These are phyloP conservation scores for Phytophthora idaei DNA, from an alignment of 352 stramenopile species.

Conservation along the genomic window DNA sequence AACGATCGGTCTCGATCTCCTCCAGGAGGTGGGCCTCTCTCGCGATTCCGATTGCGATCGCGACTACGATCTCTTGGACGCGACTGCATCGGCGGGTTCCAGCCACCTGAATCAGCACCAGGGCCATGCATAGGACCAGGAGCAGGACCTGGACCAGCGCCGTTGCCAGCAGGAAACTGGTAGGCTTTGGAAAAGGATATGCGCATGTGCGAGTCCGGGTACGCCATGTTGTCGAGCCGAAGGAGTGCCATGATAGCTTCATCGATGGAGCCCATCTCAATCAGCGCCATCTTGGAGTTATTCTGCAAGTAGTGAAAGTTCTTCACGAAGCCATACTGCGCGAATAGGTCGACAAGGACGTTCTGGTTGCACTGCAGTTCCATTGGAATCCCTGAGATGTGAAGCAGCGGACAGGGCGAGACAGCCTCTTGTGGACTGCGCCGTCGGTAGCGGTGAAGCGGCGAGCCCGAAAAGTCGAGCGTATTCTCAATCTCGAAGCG, in stretches of 20 bases:
- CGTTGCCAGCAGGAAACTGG: constrained; percentile 34
- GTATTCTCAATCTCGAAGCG: constrained; percentile 87
- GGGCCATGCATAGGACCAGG: constrained; percentile 32
- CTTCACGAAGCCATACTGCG: constrained; percentile 75
- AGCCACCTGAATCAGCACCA: constrained; percentile 34
- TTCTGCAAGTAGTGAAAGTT: constrained; percentile 79
- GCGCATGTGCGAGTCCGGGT: constrained; percentile 76
- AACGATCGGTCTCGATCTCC: constrained; percentile 40
- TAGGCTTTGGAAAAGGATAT: constrained; percentile 83
- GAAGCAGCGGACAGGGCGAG: constrained; percentile 62
- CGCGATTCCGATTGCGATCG: constrained; percentile 51
- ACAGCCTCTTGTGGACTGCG: constrained; percentile 69
- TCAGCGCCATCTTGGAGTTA: constrained; percentile 75
- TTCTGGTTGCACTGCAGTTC: constrained; percentile 71
- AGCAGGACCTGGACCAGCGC: constrained; percentile 13
- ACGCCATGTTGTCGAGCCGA: constrained; percentile 70
- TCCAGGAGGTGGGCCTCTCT: constrained; percentile 25
- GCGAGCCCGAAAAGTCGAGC: constrained; percentile 75
- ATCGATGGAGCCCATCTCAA: constrained; percentile 80
- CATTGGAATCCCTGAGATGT: constrained; percentile 76
- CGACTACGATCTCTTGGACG: constrained; percentile 52
- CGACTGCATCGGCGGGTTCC: constrained; percentile 32
- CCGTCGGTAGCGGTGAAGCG: constrained; percentile 77
- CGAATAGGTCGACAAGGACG: constrained; percentile 67
- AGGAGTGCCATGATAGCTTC: constrained; percentile 79